phyloP scores from a whole-genome alignment of 164 flowering plant genomes.

The Tetracentron sinense region DNA sequence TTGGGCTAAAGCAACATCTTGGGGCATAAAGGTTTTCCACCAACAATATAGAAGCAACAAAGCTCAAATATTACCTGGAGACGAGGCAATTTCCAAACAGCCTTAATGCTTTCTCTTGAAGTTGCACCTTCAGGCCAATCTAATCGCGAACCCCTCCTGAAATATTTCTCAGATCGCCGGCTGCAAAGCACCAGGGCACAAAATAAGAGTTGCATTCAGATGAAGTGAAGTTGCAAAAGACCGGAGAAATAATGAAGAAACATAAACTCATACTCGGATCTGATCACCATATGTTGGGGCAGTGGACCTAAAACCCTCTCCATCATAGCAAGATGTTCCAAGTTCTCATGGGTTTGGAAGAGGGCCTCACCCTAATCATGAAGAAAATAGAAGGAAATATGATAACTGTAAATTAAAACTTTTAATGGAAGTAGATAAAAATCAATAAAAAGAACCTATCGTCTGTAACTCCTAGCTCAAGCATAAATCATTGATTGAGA shows the following conservation, averaged over 20 bases:
- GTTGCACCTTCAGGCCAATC: slow-evolving; percentile 94
- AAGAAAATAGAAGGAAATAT: slow-evolving; percentile 4
- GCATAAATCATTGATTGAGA: neutral
- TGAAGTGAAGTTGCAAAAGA: neutral
- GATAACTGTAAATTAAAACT: neutral
- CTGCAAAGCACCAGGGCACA: slow-evolving; percentile 29
- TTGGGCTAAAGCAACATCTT: too few relatives aligned
- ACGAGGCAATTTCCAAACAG: slow-evolving; percentile 81
- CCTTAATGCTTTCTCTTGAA: slow-evolving; percentile 77
- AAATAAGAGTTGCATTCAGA: neutral
- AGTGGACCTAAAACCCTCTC: slow-evolving; percentile 90
- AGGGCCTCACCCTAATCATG: slow-evolving; percentile 74
- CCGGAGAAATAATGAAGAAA: neutral
- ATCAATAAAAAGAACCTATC: too few relatives aligned
- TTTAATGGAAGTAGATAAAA: too few relatives aligned
- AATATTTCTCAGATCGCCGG: slow-evolving; percentile 75
- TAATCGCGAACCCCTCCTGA: slow-evolving; percentile 61
- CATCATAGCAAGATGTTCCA: slow-evolving; percentile 99
- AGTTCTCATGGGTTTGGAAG: slow-evolving; percentile 90
- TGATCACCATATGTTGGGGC: slow-evolving; percentile 67
- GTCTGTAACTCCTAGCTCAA: too few relatives aligned
- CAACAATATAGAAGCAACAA: neutral
- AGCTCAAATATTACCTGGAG: slow-evolving; percentile 51
- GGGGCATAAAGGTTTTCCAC: neutral
- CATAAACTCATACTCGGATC: slow-evolving; percentile 63